Base-by-base conservation (phyloP, 2,329 filamentous ascomycete species). In the Cytospora schulzeri region DNA sequence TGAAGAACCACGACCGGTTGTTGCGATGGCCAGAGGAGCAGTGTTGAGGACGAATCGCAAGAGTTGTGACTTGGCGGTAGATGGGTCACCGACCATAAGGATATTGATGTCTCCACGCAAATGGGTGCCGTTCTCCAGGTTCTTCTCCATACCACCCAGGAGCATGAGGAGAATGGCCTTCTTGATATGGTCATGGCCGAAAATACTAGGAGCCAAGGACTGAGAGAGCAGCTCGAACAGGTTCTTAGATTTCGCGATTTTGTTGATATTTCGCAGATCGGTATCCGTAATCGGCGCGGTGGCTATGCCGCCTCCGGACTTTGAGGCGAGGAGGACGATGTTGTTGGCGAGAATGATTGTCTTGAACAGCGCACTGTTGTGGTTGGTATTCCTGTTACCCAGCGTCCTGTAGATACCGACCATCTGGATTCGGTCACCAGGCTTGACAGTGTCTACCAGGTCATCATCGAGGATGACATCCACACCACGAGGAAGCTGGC, bases 91-190 rank as follows among this genome's bases (percentile, higher is more conserved):
- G 52, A 99, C 94, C 95, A 99, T 98, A 58, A 99, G 84, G 70
- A 99, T 97, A 76, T 99, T 99, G 79, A 99, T 98, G 73, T 99
- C 95, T 80, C 95, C 95, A 84, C 95, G 90, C 75, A 99, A 80
- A 85, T 99, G 95, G 1, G 95, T 98, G 65, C 95, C 95, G 71
- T 99, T 99, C 68, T 98, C 95, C 63, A 99, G 79, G 73, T 99
- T 99, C 83, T 99, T 99, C 81, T 99, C 95, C 85, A 96, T 93
- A 65, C 95, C 95, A 73, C 95, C 91, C 17, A 99, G 82, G 31
- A 99, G 84, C 91, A 98, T 96, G 57, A 99, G 86, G 35, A 99
- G 79, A 69, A 99, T 96, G 0, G 95, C 95, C 78, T 96, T 97
- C 78, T 99, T 99, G 79, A 99, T 96, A 75, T 97, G 91, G 73